Evolutionary conservation across 2,329 filamentous ascomycete genomes (phyloP).

Genomic region (Aureobasidium subglaciale): DNA sequence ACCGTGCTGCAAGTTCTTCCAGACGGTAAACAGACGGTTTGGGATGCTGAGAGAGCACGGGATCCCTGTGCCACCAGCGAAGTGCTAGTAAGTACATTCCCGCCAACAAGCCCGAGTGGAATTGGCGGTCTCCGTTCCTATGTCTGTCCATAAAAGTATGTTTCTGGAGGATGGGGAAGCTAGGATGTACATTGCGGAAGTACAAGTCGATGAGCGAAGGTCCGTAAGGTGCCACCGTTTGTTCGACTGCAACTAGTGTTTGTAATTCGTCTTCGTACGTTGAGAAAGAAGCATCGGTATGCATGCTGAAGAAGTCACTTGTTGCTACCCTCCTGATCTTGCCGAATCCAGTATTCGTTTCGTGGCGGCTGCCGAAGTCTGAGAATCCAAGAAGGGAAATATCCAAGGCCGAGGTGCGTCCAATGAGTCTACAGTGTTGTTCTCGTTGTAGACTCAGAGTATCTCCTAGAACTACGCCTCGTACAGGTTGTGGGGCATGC

Average conservation of each 20-base stretch:
- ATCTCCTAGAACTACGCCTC: slow-evolving; percentile 30
- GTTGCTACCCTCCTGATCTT: slow-evolving; percentile 68
- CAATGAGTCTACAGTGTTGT: slow-evolving; percentile 76
- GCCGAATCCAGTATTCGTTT: slow-evolving; percentile 61
- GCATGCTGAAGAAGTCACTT: slow-evolving; percentile 70
- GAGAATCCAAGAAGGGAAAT: slow-evolving; percentile 76
- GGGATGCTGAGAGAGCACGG: slow-evolving; percentile 55
- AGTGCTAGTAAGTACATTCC: slow-evolving; percentile 79
- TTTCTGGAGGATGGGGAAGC: slow-evolving; percentile 77
- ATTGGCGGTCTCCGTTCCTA: slow-evolving; percentile 62
- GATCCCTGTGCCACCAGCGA: slow-evolving; percentile 78
- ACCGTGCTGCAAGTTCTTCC: slow-evolving; percentile 65
- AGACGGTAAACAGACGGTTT: slow-evolving; percentile 67
- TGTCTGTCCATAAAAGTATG: slow-evolving; percentile 73
- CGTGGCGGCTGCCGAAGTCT: slow-evolving; percentile 72
- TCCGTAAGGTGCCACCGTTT: slow-evolving; percentile 69
- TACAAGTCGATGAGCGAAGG: slow-evolving; percentile 70
- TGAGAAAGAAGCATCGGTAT: slow-evolving; percentile 66
- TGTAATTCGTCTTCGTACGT: slow-evolving; percentile 63
- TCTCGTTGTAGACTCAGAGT: slow-evolving; percentile 66
- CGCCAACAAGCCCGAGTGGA: slow-evolving; percentile 68
- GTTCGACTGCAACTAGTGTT: slow-evolving; percentile 66
- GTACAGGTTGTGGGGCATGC: slow-evolving; percentile 13
- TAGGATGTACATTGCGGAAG: slow-evolving; percentile 73
- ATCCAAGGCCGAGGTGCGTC: slow-evolving; percentile 75